Percentiles rank a stretch among this genome's conserved stretches.
Conservation (phyloP, 768 basidiomycete species). For the Xerocomellus amylosporus region DNA sequence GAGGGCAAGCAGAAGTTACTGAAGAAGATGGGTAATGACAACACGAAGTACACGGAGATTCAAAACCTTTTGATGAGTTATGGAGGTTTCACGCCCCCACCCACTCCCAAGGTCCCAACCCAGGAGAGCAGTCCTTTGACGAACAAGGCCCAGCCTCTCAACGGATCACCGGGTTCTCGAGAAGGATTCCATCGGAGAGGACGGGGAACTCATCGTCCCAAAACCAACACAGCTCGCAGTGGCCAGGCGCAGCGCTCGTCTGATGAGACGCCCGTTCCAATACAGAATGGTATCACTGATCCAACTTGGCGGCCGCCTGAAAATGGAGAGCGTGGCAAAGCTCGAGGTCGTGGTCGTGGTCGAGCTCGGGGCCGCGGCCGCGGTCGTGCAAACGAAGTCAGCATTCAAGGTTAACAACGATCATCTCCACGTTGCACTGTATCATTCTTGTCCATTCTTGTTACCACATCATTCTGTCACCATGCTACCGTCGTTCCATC, state of each 20-base stretch:
- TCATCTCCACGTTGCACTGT: slow-evolving; percentile 18
- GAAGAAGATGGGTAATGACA: slow-evolving; percentile 25
- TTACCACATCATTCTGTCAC: slow-evolving; percentile 20
- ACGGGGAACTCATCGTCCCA: slow-evolving; percentile 13
- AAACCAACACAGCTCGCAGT: neutral
- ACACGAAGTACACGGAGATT: slow-evolving; percentile 47
- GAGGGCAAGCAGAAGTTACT: slow-evolving; percentile 27
- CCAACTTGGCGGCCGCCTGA: slow-evolving; percentile 8
- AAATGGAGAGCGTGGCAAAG: slow-evolving; percentile 36
- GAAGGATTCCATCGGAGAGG: slow-evolving; percentile 6
- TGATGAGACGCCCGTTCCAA: slow-evolving; percentile 4
- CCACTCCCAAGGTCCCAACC: slow-evolving; percentile 26
- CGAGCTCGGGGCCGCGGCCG: slow-evolving; percentile 39
- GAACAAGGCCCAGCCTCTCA: slow-evolving; percentile 12
- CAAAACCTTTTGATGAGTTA: slow-evolving; percentile 49
- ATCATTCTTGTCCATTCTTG: slow-evolving; percentile 18
- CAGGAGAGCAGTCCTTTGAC: slow-evolving; percentile 11
- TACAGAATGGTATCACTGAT: slow-evolving; percentile 11
- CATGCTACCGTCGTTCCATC: slow-evolving; percentile 20
- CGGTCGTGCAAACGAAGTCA: slow-evolving; percentile 32
- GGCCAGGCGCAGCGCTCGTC: neutral
- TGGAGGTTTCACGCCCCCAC: slow-evolving; percentile 50
- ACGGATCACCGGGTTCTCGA: slow-evolving; percentile 6
- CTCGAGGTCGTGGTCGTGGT: slow-evolving; percentile 40
- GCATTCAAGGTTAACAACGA: slow-evolving; percentile 1